These are phyloP conservation scores for Podospora anserina DNA, from an alignment of 495 filamentous ascomycete genomes.

Conservation along the genomic window DNA sequence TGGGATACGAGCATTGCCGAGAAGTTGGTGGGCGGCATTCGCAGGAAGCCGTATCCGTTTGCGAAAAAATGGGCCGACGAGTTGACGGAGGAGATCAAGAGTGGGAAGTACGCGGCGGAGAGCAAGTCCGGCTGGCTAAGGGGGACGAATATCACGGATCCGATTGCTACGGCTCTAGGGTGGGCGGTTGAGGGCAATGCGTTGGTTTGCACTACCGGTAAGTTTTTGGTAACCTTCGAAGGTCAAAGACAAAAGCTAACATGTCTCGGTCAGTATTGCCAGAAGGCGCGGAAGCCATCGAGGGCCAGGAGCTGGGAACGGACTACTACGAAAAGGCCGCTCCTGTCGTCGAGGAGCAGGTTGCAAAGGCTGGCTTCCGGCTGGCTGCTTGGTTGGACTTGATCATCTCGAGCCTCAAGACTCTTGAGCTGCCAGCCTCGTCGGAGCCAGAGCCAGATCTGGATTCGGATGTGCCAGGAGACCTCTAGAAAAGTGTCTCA, in stretches of 20 bases:
- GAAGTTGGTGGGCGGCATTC: constrained; percentile 51
- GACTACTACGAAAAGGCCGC: constrained; percentile 62
- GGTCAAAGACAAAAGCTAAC: constrained; percentile 5
- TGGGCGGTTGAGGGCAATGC: constrained; percentile 63
- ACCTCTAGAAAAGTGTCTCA: not conserved
- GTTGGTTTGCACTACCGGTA: constrained; percentile 54
- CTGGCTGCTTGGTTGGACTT: constrained; percentile 60
- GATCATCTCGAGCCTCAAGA: constrained; percentile 39
- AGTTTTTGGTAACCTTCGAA: constrained; percentile 15
- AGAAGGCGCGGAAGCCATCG: constrained; percentile 49
- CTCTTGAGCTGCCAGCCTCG: not conserved
- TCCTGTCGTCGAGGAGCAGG: constrained; percentile 64
- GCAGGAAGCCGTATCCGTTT: constrained; percentile 40
- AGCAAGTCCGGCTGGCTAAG: constrained; percentile 47
- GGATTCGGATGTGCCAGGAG: not conserved
- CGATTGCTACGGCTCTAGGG: constrained; percentile 48
- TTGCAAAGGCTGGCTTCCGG: constrained; percentile 73
- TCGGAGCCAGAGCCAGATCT: not conserved
- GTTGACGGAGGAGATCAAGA: constrained; percentile 50
- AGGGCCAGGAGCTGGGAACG: constrained; percentile 56
- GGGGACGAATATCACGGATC: constrained; percentile 49
- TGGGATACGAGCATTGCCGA: constrained; percentile 63
- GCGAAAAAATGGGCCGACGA: constrained; percentile 52
- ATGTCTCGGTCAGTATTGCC: constrained; percentile 48
- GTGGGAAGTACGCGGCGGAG: constrained; percentile 43